Conservation (phyloP, 2,329 filamentous ascomycete genomes). For the Corynespora cassiicola region DNA sequence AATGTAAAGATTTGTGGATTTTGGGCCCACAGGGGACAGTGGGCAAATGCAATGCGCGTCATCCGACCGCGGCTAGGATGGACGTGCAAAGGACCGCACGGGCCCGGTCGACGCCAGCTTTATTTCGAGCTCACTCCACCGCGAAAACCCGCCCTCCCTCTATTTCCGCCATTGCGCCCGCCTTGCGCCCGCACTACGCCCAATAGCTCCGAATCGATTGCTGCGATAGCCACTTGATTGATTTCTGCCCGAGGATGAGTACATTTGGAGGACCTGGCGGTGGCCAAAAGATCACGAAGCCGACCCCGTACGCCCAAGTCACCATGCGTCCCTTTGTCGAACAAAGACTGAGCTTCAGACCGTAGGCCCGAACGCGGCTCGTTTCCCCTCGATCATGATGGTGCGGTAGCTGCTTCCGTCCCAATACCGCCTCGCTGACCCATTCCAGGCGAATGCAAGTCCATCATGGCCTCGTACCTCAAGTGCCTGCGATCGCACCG, state of each 20-base stretch:
- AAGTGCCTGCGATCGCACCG: conserved; percentile 83
- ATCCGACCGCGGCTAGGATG: conserved; percentile 21
- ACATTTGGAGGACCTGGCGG: conserved; percentile 75
- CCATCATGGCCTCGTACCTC: conserved; percentile 84
- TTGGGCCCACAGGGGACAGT: too few species aligned
- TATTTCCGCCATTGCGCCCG: conserved; percentile 9
- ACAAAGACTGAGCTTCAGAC: too few species aligned
- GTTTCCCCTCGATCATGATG: conserved; percentile 96
- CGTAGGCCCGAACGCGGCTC: conserved; percentile 91
- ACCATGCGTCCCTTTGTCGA: too few species aligned
- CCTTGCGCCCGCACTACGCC: not conserved
- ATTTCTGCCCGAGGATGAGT: conserved; percentile 58
- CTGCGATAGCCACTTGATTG: not conserved
- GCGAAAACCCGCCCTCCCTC: conserved; percentile 7
- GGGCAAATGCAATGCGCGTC: conserved; percentile 21
- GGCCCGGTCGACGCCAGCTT: conserved; percentile 22
- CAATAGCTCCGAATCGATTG: not conserved
- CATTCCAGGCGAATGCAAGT: conserved; percentile 83
- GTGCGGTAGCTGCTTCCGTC: conserved; percentile 60
- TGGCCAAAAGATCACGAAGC: conserved; percentile 68
- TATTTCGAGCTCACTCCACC: conserved; percentile 35
- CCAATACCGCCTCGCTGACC: conserved; percentile 23
- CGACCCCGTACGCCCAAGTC: conserved; percentile 66
- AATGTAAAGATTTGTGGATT: too few species aligned
- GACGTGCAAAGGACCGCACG: conserved; percentile 12